Evolutionary conservation across 2,329 filamentous ascomycete genomes (phyloP).

Genomic region (Scolecobasidium constrictum): DNA sequence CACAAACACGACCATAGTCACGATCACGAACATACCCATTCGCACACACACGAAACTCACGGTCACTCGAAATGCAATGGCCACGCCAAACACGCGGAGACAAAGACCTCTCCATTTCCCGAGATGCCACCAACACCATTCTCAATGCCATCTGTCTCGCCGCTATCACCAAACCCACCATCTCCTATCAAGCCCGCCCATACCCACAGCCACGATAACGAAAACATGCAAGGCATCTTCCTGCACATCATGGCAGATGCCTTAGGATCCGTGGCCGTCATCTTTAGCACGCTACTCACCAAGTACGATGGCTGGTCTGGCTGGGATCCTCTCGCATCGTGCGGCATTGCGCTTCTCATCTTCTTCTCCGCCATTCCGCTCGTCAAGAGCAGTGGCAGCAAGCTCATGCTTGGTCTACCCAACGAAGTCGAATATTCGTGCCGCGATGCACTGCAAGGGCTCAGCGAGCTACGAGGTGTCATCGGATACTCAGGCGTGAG

Average conservation of each 20-base stretch:
- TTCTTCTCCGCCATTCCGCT: conserved; percentile 85
- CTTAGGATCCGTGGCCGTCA: conserved; percentile 86
- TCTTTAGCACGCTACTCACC: conserved; percentile 79
- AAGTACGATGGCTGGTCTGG: conserved; percentile 83
- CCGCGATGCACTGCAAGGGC: conserved; percentile 73
- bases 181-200: conserved; percentile 9
- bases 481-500: conserved; percentile 76
- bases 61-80: conserved; percentile 87
- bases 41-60: conserved; percentile 58
- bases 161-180: conserved; percentile 14
- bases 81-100: conserved; percentile 4
- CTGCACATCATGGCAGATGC: conserved; percentile 92
- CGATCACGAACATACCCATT: conserved; percentile 16
- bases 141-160: conserved; percentile 8
- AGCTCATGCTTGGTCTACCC: conserved; percentile 73
- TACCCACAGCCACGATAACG: conserved; percentile 62
- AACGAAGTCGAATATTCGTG: conserved; percentile 79
- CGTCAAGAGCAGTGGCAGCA: conserved; percentile 72
- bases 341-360: conserved; percentile 85
- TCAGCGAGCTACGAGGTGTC: conserved; percentile 73
- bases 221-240: conserved; percentile 98
- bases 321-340: conserved; percentile 90
- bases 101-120: conserved; percentile 37
- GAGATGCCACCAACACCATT: conserved; percentile 12
- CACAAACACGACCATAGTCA: conserved; percentile 19